Percentiles rank a stretch among this genome's conserved stretches.
Evolutionary conservation across 2,329 filamentous ascomycete genomes (phyloP).

Genomic region (Xylaria arbuscula): DNA sequence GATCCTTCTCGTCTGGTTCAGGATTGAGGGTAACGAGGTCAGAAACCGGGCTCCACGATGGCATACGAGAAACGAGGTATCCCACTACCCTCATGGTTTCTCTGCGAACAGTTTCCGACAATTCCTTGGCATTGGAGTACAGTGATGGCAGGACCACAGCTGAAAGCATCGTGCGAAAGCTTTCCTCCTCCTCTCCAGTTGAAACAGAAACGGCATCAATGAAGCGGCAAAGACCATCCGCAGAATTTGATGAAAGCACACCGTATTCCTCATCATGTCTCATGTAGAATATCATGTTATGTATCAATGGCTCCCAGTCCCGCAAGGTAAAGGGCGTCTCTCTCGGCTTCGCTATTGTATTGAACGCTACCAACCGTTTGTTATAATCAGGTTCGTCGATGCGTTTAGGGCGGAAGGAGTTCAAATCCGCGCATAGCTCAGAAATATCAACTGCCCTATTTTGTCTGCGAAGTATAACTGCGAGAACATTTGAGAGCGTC

Average conservation of each 20-base stretch:
- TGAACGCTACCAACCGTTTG: conserved; percentile 80
- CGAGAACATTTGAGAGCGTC: conserved; percentile 77
- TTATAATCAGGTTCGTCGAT: conserved; percentile 92
- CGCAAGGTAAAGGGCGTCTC: conserved; percentile 69
- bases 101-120: conserved; percentile 83
- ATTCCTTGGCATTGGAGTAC: conserved; percentile 78
- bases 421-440: conserved; percentile 79
- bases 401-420: conserved; percentile 77
- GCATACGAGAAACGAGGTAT: conserved; percentile 77
- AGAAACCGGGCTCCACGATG: conserved; percentile 74
- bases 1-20: conserved; percentile 70
- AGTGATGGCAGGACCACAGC: conserved; percentile 78
- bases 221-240: conserved; percentile 82
- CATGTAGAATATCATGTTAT: conserved; percentile 90
- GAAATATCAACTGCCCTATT: conserved; percentile 71
- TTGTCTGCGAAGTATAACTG: conserved; percentile 75
- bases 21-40: conserved; percentile 78
- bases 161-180: conserved; percentile 69
- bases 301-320: conserved; percentile 88
- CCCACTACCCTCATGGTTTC: conserved; percentile 86
- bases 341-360: conserved; percentile 72
- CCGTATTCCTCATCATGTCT: conserved; percentile 88
- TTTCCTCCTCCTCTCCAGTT: conserved; percentile 55
- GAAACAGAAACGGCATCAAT: conserved; percentile 70
- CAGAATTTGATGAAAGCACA: conserved; percentile 82